Percentiles rank a stretch among this genome's conserved stretches.
Evolutionary conservation across 805 yeast species (phyloP).

Genomic region (Maudiozyma pseudohumilis): DNA sequence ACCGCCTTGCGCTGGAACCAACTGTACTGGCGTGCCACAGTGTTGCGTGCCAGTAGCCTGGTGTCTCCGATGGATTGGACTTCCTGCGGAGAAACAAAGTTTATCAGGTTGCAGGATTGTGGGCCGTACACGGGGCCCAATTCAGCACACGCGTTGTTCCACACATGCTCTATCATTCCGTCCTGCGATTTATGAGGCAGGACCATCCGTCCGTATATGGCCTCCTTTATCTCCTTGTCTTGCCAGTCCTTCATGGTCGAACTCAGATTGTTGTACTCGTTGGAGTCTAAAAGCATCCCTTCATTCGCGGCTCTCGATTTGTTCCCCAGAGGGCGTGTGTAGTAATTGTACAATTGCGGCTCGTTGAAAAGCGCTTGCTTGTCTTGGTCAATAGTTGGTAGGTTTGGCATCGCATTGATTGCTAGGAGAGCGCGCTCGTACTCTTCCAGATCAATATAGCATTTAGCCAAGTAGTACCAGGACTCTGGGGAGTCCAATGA

Average conservation of each 20-base stretch:
- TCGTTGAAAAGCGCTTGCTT: constrained; percentile 15
- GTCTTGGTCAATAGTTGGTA: constrained; percentile 16
- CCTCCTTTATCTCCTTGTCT: constrained; percentile 18
- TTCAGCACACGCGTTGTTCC: constrained; percentile 19
- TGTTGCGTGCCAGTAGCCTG: constrained; percentile 21
- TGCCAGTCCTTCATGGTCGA: constrained; percentile 16
- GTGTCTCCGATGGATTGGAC: constrained; percentile 20
- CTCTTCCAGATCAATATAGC: constrained; percentile 18
- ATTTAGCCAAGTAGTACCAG: constrained; percentile 23
- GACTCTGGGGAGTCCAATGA: constrained; percentile 26
- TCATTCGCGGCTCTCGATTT: constrained; percentile 5
- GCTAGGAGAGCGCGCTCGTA: constrained; percentile 21
- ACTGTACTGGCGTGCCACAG: constrained; percentile 20
- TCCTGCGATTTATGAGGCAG: constrained; percentile 21
- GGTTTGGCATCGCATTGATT: constrained; percentile 26
- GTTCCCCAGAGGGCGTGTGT: constrained; percentile 21
- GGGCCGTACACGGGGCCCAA: constrained; percentile 29
- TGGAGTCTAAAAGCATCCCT: constrained; percentile 11
- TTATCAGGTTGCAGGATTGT: constrained; percentile 21
- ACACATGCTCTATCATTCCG: constrained; percentile 18
- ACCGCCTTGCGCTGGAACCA: constrained; percentile 40
- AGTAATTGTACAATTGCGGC: constrained; percentile 13
- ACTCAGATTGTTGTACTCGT: constrained; percentile 19
- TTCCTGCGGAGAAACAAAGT: constrained; percentile 25
- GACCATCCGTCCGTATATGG: constrained; percentile 24